A percentile compares a stretch with the other conserved stretches of the same genome.
phyloP scores from a whole-genome alignment of 2,329 filamentous ascomycete genomes.

The Diaporthe velutina region DNA sequence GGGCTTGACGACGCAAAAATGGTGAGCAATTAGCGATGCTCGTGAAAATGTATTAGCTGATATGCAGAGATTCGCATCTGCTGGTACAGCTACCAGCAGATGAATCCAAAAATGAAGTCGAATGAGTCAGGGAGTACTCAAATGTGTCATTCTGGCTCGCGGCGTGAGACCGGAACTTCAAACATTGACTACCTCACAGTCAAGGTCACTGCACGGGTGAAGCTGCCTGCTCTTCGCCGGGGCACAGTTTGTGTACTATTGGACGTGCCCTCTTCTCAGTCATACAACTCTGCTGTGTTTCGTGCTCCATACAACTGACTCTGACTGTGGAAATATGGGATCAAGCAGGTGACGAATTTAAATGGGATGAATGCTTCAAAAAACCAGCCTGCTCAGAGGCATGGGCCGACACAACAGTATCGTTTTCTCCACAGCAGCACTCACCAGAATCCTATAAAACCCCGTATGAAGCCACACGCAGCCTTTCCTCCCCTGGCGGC shows the following conservation, averaged over 20 bases:
- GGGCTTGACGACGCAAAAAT: background rate
- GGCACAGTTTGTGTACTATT: background rate
- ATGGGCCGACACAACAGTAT: too few species aligned
- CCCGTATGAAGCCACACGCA: background rate
- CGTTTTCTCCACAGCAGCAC: fast-evolving
- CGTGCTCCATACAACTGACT: too few species aligned
- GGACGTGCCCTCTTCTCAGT: background rate
- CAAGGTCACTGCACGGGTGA: background rate
- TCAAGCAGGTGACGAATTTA: background rate
- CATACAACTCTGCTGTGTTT: background rate
- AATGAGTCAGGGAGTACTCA: background rate
- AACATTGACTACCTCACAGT: background rate
- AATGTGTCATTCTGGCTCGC: background rate
- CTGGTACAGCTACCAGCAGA: background rate
- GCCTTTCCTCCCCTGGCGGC: background rate
- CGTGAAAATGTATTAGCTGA: background rate
- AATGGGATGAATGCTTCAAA: background rate
- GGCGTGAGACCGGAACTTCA: background rate
- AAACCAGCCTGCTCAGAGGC: background rate
- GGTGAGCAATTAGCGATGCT: too few species aligned
- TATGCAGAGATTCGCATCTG: background rate
- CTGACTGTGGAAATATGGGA: background rate
- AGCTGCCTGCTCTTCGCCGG: background rate
- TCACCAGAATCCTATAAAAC: background rate
- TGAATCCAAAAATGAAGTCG: background rate